Evolutionary conservation across 495 filamentous ascomycete species (phyloP).

Genomic region (Penicillium pulvis): DNA sequence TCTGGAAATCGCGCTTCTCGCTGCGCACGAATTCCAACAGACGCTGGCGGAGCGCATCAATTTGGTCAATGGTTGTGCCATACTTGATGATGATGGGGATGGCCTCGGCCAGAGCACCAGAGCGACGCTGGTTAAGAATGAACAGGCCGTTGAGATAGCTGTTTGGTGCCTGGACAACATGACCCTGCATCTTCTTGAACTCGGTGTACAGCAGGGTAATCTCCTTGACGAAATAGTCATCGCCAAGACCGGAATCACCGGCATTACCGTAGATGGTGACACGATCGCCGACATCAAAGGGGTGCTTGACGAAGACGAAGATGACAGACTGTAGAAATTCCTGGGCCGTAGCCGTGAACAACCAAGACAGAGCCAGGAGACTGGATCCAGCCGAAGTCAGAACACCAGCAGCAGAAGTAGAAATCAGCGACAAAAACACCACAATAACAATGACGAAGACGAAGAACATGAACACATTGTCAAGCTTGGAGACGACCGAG

Average conservation of each 20-base stretch:
- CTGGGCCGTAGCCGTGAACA: slow-evolving; percentile 88
- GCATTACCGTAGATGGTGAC: slow-evolving; percentile 91
- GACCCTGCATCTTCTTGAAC: slow-evolving; percentile 97
- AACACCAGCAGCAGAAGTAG: slow-evolving; percentile 81
- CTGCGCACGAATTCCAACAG: slow-evolving; percentile 81
- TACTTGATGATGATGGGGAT: slow-evolving; percentile 84
- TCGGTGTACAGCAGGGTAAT: slow-evolving; percentile 95
- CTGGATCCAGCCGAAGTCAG: slow-evolving; percentile 85
- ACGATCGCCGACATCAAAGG: slow-evolving; percentile 94
- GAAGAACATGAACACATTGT: slow-evolving; percentile 84
- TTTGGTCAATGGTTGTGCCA: slow-evolving; percentile 83
- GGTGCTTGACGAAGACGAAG: slow-evolving; percentile 98
- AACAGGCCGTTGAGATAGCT: slow-evolving; percentile 90
- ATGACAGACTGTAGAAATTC: slow-evolving; percentile 90
- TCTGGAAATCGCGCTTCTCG: slow-evolving; percentile 91
- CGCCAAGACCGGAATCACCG: slow-evolving; percentile 71
- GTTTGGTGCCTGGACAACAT: slow-evolving; percentile 95
- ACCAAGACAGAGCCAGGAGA: slow-evolving; percentile 86
- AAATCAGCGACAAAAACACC: slow-evolving; percentile 87
- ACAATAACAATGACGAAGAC: slow-evolving; percentile 76
- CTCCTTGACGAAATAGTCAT: slow-evolving; percentile 96
- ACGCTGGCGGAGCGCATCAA: slow-evolving; percentile 79
- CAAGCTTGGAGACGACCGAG: slow-evolving; percentile 90
- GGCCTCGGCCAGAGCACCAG: slow-evolving; percentile 85
- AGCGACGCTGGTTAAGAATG: slow-evolving; percentile 91